phyloP scores from a whole-genome alignment of 2,329 filamentous ascomycete species.

The Colletotrichum cordylinicola region DNA sequence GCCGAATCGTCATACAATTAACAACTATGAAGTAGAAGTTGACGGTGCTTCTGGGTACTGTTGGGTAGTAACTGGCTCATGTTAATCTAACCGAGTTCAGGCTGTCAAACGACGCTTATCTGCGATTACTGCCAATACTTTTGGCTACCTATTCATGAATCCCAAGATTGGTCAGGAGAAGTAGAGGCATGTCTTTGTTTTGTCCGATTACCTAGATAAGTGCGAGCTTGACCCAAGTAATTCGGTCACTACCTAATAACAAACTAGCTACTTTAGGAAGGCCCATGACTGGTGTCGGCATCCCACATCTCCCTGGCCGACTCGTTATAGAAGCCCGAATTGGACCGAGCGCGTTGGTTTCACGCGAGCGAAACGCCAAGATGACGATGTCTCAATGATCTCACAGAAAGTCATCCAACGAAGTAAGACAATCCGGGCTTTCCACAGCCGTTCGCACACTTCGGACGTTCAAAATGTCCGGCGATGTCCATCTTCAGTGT shows the following conservation, averaged over 20 bases:
- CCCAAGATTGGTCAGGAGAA: background rate
- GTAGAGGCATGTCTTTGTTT: background rate
- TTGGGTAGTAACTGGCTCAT: too few species aligned
- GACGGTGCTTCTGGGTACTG: background rate
- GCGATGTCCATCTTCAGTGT: background rate
- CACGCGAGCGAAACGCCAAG: background rate
- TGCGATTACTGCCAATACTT: background rate
- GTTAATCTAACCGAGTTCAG: background rate
- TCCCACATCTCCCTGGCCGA: background rate
- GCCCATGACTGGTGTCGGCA: background rate
- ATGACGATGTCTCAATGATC: background rate
- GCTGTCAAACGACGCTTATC: background rate
- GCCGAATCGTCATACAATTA: background rate
- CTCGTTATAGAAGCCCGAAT: background rate
- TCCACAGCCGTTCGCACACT: background rate
- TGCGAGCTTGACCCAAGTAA: background rate
- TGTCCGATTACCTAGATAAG: background rate
- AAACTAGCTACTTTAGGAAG: background rate
- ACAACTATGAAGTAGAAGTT: background rate
- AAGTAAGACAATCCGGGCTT: background rate
- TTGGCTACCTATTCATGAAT: background rate
- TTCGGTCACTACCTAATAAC: background rate
- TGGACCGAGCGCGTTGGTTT: background rate
- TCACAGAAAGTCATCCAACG: background rate
- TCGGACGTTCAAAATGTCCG: constrained; percentile 18